Percentiles rank a stretch among this genome's conserved stretches.
Conservation (phyloP, 2,329 filamentous ascomycete genomes). For the Clonostachys solani region DNA sequence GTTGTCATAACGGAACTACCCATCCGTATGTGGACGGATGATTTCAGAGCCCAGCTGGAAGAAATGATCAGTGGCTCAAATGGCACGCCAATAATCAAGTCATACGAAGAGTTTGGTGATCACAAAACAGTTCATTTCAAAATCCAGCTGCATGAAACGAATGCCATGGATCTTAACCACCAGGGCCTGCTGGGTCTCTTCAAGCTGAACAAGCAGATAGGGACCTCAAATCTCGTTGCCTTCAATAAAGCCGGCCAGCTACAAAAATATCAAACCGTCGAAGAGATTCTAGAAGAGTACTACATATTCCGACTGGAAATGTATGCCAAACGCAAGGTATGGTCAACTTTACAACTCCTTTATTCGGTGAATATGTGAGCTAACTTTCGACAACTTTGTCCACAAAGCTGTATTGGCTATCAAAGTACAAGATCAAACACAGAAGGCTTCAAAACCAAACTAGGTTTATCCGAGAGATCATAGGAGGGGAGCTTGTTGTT, state of each 20-base stretch:
- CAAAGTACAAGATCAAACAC: constrained; percentile 54
- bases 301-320: constrained; percentile 75
- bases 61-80: constrained; percentile 94
- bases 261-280: constrained; percentile 84
- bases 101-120: constrained; percentile 99
- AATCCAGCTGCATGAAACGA: constrained; percentile 85
- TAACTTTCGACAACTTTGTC: constrained; percentile 18
- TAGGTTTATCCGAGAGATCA: constrained; percentile 92
- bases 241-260: constrained; percentile 89
- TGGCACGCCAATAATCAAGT: constrained; percentile 88
- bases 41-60: constrained; percentile 93
- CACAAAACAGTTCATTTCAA: constrained; percentile 92
- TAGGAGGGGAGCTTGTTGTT: constrained; percentile 81
- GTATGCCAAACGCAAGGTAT: constrained; percentile 76
- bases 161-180: constrained; percentile 65
- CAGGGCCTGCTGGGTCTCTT: constrained; percentile 87
- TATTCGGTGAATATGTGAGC: neutral
- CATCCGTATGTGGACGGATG: constrained; percentile 93
- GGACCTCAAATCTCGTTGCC: constrained; percentile 90
- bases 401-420: constrained; percentile 58
- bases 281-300: constrained; percentile 95
- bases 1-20: constrained; percentile 89
- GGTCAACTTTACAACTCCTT: constrained; percentile 14
- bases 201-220: constrained; percentile 83
- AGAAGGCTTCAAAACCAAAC: constrained; percentile 88